Evolutionary conservation across 2,329 filamentous ascomycete species (phyloP), one percentile per base, ranked within the genome.

Genomic region (Monosporascus sp.): DNA sequence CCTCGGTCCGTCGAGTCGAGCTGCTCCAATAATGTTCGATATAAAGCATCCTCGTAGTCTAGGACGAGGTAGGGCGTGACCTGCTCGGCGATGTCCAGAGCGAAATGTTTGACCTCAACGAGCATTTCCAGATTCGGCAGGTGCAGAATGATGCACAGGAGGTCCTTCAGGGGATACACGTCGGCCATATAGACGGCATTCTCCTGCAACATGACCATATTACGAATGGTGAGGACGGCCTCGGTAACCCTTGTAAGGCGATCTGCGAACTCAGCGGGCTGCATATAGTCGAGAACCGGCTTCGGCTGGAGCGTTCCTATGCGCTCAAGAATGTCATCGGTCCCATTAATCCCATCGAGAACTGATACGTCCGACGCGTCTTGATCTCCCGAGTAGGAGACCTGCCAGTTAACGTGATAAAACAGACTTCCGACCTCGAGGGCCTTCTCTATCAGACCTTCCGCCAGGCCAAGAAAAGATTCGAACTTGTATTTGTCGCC

Each of bases 401-500:
- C 78, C 41, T 85, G 81, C 90, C 91, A 97, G 53, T 86, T 80
- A 22, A 96, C 80, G 50, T 94, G 80, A 66, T 91, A 94, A 71
- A 92, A 95, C 14, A 96, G 73, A 47, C 78, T 80, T 52, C 88
- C 88, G 41, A 96, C 80, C 57, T 92, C 84, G 49, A 97, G 76
- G 2, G 88, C 86, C 66, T 95, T 95, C 56, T 91, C 88, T 52
- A 96, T 85, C 9, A 99, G 79, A 3, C 89, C 89, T 70, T 97
- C 94, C 0, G 91, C 90, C 28, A 99, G 79, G 9, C 90, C 87
- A 1, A 89, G 87, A 62, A 97, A 97, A 5, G 90, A 89, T 62
- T 96, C 91, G 60, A 97, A 97, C 56, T 90, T 88, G 72, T 96
- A 97, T 70, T 96, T 96, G 68, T 97, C 94, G 46, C 93, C 93